A percentile compares a stretch with the other conserved stretches of the same genome.
Conservation (phyloP, 1,284 basidiomycete species). For the Malassezia caprae region DNA sequence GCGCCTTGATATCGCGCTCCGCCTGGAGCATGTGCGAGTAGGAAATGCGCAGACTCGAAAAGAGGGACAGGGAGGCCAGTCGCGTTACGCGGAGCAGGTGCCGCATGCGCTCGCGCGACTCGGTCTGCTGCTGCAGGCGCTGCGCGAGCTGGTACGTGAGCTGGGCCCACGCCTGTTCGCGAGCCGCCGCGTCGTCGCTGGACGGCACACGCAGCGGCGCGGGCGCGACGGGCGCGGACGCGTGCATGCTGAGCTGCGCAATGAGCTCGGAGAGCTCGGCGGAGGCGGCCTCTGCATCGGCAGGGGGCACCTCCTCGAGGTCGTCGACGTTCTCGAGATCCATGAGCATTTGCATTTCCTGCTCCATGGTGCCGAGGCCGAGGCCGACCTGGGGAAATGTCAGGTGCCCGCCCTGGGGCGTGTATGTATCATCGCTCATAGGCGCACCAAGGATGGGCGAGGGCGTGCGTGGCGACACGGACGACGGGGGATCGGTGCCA, state of each 20-base stretch:
- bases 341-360: conserved; percentile 36
- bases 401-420: conserved; percentile 24
- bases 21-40: conserved; percentile 34
- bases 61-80: conserved; percentile 38
- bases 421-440: not conserved
- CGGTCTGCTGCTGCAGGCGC: conserved; percentile 9
- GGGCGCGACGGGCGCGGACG: not conserved
- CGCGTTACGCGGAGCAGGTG: conserved; percentile 21
- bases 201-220: not conserved
- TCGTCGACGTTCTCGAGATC: conserved; percentile 21
- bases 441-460: conserved; percentile 33
- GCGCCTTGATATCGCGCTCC: conserved; percentile 29
- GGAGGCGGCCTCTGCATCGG: conserved; percentile 9
- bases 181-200: not conserved
- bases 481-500: not conserved
- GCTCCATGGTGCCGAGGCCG: conserved; percentile 31
- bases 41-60: conserved; percentile 35
- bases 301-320: not conserved
- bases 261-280: conserved; percentile 22
- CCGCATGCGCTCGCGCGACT: conserved; percentile 1
- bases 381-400: conserved; percentile 33
- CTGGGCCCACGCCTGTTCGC: not conserved
- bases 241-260: not conserved
- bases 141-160: not conserved
- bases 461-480: conserved; percentile 26